phyloP scores from a whole-genome alignment of 768 basidiomycete species.

The Mycena polygramma region DNA sequence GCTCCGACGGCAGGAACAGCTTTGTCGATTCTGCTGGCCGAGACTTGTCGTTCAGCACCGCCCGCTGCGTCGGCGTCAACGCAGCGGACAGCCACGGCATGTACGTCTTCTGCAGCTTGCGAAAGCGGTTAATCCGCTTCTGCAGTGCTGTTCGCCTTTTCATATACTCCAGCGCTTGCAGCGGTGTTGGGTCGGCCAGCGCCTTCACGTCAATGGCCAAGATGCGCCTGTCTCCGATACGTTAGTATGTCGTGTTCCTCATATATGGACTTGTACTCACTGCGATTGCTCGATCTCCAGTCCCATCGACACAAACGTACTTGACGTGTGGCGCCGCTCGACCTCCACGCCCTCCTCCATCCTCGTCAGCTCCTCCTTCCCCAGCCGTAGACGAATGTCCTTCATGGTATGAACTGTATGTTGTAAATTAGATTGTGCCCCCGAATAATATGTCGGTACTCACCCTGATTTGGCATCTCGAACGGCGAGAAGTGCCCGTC shows the following conservation, averaged over 20 bases:
- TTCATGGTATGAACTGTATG: not conserved
- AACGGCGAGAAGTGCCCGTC: not conserved
- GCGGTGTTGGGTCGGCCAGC: not conserved
- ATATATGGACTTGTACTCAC: not conserved
- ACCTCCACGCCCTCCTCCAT: not conserved
- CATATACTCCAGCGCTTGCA: not conserved
- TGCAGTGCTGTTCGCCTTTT: conserved; percentile 1
- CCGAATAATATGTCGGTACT: too few species aligned
- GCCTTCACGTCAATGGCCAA: conserved; percentile 6
- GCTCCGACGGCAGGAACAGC: conserved; percentile 22
- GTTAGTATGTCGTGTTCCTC: too few species aligned
- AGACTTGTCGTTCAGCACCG: not conserved
- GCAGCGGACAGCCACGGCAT: conserved; percentile 5
- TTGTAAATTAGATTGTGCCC: too few species aligned
- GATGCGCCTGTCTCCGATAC: not conserved
- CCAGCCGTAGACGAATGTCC: not conserved
- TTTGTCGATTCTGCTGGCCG: not conserved
- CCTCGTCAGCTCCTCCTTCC: not conserved
- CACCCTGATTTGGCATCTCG: not conserved
- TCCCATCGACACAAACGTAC: conserved; percentile 12
- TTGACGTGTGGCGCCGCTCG: not conserved
- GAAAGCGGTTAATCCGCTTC: conserved; percentile 3
- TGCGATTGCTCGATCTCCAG: conserved; percentile 6
- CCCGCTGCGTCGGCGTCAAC: not conserved
- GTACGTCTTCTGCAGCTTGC: conserved; percentile 8